Percentiles rank a stretch among this genome's conserved stretches.
phyloP scores from a whole-genome alignment of 1,284 basidiomycete species.

The Vanrija sp. region DNA sequence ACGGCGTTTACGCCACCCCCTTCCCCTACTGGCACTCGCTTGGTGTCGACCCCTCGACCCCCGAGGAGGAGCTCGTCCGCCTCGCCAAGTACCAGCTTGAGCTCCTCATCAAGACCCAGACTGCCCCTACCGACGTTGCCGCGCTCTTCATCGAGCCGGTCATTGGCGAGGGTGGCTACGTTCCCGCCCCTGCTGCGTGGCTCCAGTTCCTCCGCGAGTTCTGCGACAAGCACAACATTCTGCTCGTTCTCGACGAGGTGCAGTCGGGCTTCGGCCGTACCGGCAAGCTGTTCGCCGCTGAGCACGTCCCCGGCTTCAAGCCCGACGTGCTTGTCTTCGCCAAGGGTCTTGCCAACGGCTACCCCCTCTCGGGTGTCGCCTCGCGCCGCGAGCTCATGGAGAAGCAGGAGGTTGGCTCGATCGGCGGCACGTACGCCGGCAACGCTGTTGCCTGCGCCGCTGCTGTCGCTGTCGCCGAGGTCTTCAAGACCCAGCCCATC shows the following conservation, averaged over 20 bases:
- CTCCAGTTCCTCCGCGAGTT: constrained; percentile 72
- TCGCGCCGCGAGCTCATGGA: constrained; percentile 78
- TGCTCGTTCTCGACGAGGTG: constrained; percentile 78
- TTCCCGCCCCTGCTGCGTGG: constrained; percentile 78
- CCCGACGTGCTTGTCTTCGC: constrained; percentile 88
- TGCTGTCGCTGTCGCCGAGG: constrained; percentile 72
- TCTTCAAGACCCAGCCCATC: constrained; percentile 70
- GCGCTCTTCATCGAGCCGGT: constrained; percentile 90
- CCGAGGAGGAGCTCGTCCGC: constrained; percentile 62
- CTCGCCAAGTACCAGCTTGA: constrained; percentile 77
- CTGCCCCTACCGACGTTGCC: constrained; percentile 77
- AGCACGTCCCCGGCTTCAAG: constrained; percentile 63
- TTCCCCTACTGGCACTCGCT: constrained; percentile 95
- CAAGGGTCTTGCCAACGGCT: constrained; percentile 63
- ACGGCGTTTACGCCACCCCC: constrained; percentile 73
- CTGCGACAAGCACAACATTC: constrained; percentile 80
- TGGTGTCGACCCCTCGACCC: constrained; percentile 61
- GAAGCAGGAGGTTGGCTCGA: constrained; percentile 69
- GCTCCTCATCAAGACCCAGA: constrained; percentile 78
- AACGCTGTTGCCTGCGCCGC: constrained; percentile 87
- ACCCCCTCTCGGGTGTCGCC: constrained; percentile 84
- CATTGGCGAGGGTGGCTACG: constrained; percentile 88
- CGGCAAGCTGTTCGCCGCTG: constrained; percentile 76
- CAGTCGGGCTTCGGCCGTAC: constrained; percentile 88
- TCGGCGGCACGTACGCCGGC: constrained; percentile 88